Evolutionary conservation across 306 rosid species (phyloP), one percentile per base, ranked within the genome.

Genomic region (Corylus americana): DNA sequence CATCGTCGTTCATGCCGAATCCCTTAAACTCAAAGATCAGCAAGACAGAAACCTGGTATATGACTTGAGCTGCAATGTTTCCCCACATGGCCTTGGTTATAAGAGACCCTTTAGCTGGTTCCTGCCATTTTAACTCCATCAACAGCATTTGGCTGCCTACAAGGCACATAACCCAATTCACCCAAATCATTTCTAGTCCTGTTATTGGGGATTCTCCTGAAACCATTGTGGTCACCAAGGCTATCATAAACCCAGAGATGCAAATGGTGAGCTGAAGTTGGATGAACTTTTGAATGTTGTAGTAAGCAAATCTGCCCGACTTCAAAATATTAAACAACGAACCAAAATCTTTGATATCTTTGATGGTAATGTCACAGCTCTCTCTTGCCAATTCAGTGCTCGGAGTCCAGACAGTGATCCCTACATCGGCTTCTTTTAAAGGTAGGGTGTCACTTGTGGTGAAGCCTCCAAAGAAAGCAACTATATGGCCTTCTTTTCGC

Each of bases 181-280:
- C 81, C 94, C 96, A 92, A 22, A 85, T 72, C 79, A 90, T 54
- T 14, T 86, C 92, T 42, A 76, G 1, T 42, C 87, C 73, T 22
- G 91, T 76, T 54, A 92, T 67, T 0, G 93, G 92, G 2, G 96
- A 88, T 63, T 79, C 82, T 68, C 93, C 97, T 3, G 91, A 75
- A 16, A 25, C 61, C 22, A 83, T 77, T 78, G 91, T 79, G 53
- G 86, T 63, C 14, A 85, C 80, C 27, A 89, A 70, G 66, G 74
- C 80, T 75, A 92, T 67, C 45, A 78, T 45, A 58, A 77, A 51
- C 55, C 93, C 90, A 18, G 94, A 83, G 55, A 91, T 70, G 77
- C 59, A 64, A 51, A 77, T 37, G 42, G 90, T 89, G 78, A 85
- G 78, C 25, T 85, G 93, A 71, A 92, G 70, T 74, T 82, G 90